Evolutionary conservation across 1,139 yeast species (phyloP), one percentile per base, ranked within the genome.

Genomic region (Meyerozyma athensensis): DNA sequence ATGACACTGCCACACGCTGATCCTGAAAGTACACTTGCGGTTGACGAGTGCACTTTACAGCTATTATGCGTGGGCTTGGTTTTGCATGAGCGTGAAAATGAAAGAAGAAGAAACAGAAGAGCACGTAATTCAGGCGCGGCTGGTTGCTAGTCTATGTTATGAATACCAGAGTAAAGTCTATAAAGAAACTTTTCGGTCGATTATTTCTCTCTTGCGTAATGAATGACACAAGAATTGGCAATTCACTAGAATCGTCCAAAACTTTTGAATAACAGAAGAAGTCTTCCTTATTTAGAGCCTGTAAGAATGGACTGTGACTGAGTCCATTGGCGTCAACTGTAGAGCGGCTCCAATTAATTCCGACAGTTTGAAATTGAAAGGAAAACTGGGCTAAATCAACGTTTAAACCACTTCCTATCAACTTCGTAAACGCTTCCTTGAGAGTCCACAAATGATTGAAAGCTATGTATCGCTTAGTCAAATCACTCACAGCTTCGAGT

Each of bases 401-500:
- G 43, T 79, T 74, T 19, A 83, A 58, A 0, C 94, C 92, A 14
- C 68, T 58, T 0, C 92, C 92, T 5, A 72, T 46, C 19, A 68
- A 68, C 48, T 83, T 84, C 3, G 82, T 72, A 46, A 77, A 81
- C 23, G 85, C 75, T 52, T 84, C 94, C 50, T 84, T 84, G 39
- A 83, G 53, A 0, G 92, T 81, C 94, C 92, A 84, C 23, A 73
- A 64, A 36, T 75, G 77, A 22, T 80, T 75, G 52, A 72, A 78
- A 3, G 43, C 39, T 8, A 45, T 51, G 45, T 68, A 68, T 33
- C 61, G 37, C 2, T 39, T 18, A 1, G 41, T 34, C 2, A 41
- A 9, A 28, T 54, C 54, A 0, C 34, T 33, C 3, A 54, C 40
- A 1, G 9, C 24, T 9, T 42, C 39, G 18, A 81, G 44, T 14